Percentiles rank a stretch among this genome's conserved stretches.
phyloP scores from a whole-genome alignment of 2,329 filamentous ascomycete species.

The Fusarium scirpi region DNA sequence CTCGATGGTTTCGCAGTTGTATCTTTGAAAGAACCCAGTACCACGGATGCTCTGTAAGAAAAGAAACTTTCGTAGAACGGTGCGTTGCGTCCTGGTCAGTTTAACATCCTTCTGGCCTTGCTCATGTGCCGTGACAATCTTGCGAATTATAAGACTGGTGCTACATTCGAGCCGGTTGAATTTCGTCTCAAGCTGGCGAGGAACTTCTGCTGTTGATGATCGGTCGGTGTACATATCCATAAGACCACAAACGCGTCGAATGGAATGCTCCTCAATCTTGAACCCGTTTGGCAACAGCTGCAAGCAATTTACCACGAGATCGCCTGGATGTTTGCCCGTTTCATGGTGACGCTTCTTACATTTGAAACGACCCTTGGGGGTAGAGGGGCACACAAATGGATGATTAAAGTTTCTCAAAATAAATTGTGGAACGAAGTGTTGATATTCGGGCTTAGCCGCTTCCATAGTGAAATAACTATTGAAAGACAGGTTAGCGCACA shows the following conservation, averaged over 20 bases:
- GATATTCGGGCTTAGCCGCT: not conserved
- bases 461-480: not conserved
- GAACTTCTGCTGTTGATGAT: fast-evolving
- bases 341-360: not conserved
- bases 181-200: fast-evolving
- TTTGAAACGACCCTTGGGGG: not conserved
- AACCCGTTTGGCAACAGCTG: not conserved
- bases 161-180: not conserved
- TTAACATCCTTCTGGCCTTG: not conserved
- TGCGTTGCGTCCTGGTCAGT: not conserved
- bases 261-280: not conserved
- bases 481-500: not conserved
- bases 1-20: not conserved
- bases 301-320: not conserved
- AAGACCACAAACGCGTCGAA: not conserved
- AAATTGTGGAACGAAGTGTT: slow-evolving; percentile 3
- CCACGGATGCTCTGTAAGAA: not conserved
- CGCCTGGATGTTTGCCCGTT: not conserved
- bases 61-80: not conserved
- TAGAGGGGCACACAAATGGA: not conserved
- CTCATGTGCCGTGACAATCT: not conserved
- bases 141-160: not conserved
- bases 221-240: not conserved
- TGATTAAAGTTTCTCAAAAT: not conserved
- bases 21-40: not conserved